Evolutionary conservation across 805 yeast species (phyloP), one percentile per base, ranked within the genome.

Genomic region (Wickerhamiella nectarea): DNA sequence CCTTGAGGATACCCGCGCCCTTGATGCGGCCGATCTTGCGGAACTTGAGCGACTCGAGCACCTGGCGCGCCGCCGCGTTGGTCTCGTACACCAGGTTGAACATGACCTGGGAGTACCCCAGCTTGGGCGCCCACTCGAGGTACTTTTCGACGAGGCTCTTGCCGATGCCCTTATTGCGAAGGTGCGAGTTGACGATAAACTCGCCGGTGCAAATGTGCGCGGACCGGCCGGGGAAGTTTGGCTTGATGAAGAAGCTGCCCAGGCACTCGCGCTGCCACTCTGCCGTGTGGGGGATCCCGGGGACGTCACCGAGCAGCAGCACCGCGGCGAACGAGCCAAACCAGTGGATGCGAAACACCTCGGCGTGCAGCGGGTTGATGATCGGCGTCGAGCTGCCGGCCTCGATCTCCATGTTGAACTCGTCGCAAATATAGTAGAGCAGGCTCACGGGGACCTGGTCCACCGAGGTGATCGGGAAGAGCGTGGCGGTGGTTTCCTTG

Each of bases 251-350:
- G 56, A 89, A 86, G 1, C 87, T 73, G 0, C 97, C 98, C 38
- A 91, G 66, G 58, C 96, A 89, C 57, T 80, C 87, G 53, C 82
- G 84, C 48, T 86, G 93, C 95, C 97, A 87, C 56, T 80, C 85
- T 41, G 79, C 63, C 15, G 52, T 37, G 50, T 71, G 74, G 18
- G 70, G 54, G 34, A 63, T 57, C 25, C 65, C 64, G 1, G 69
- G 69, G n/a, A 69, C 69, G 56, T 82, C 91, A 3, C 96, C 96
- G n/a, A 85, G 65, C 4, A 75, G 67, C 75, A 75, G 7, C 4
- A 75, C 66, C n/a, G 84, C 94, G 1, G 82, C 84, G 61, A 83
- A 80, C 4, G 81, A 71, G 2, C 84, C 78, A 58, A 91, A 86
- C 98, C 98, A 89, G 56, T 78, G 79, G 48, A 75, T 74, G 54